These are phyloP conservation scores for Daphne laureola DNA, from an alignment of 441 rosid species.

Conservation along the genomic window DNA sequence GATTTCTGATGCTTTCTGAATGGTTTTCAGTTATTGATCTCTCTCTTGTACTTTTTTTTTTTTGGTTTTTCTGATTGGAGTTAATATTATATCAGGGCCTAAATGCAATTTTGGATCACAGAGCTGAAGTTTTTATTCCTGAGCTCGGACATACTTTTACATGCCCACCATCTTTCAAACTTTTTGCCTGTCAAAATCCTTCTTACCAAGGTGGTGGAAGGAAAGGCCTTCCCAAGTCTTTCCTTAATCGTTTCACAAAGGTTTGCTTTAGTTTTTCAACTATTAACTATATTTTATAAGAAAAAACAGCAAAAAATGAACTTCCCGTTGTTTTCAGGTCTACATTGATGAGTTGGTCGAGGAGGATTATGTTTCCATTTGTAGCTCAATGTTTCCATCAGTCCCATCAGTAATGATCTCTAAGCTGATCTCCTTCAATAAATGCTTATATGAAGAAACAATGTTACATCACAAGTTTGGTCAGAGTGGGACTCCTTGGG, in stretches of 20 bases:
- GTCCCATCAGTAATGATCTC: constrained; percentile 60
- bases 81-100: constrained; percentile 53
- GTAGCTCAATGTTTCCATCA: constrained; percentile 74
- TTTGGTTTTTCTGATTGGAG: constrained; percentile 7
- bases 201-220: constrained; percentile 98
- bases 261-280: constrained; percentile 25
- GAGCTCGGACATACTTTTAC: constrained; percentile 77
- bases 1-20: constrained; percentile 2
- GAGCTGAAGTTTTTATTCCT: constrained; percentile 95
- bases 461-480: constrained; percentile 71
- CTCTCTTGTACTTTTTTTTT: constrained; percentile 5
- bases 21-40: not conserved
- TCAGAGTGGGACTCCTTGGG: constrained; percentile 98
- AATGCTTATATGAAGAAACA: constrained; percentile 73
- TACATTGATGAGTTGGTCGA: constrained; percentile 89
- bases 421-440: constrained; percentile 74
- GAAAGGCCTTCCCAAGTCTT: constrained; percentile 98
- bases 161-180: constrained; percentile 81
- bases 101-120: constrained; percentile 97
- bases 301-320: constrained; percentile 1
- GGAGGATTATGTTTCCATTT: constrained; percentile 81
- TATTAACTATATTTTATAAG: not conserved
- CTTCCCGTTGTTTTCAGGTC: constrained; percentile 48
- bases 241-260: constrained; percentile 93
- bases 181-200: constrained; percentile 99